Evolutionary conservation across 257 asterid species (phyloP).

Genomic region (Solanum sejunctum): DNA sequence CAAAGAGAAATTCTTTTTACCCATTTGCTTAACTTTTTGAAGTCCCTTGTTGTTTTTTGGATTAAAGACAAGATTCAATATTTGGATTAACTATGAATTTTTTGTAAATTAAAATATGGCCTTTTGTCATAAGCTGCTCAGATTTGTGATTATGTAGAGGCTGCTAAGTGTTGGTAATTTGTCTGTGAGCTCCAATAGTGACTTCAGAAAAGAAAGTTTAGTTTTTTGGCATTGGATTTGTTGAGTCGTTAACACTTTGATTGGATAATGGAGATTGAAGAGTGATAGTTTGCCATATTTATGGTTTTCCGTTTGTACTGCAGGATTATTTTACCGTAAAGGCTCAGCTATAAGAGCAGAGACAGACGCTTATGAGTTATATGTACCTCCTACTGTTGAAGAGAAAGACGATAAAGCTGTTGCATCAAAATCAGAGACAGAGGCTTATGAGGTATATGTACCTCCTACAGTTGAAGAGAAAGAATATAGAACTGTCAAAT

Average conservation of each 20-base stretch:
- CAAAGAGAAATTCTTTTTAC: not conserved
- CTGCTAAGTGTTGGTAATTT: not conserved
- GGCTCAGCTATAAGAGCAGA: constrained; percentile 12
- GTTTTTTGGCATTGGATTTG: not conserved
- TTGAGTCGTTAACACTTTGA: not conserved
- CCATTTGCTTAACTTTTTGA: not conserved
- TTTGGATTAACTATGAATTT: not conserved
- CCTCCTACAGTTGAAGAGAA: too few relatives aligned
- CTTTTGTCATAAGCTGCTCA: not conserved
- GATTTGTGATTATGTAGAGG: not conserved
- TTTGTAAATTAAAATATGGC: not conserved
- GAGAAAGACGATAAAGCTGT: constrained; percentile 2
- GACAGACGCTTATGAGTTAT: constrained; percentile 1
- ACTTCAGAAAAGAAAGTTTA: not conserved
- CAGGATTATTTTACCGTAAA: constrained; percentile 3
- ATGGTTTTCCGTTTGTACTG: not conserved
- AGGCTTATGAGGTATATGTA: too few relatives aligned
- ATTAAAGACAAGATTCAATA: not conserved
- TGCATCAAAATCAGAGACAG: not conserved
- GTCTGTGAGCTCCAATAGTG: not conserved
- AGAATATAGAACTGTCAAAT: too few relatives aligned
- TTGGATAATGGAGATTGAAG: not conserved
- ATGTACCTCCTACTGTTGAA: not conserved
- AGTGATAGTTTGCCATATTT: not conserved
- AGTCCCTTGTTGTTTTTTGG: not conserved